A percentile compares a stretch with the other conserved stretches of the same genome.
Conservation (phyloP, 192 early-diverging fungal species). For the Coemansia erecta region DNA sequence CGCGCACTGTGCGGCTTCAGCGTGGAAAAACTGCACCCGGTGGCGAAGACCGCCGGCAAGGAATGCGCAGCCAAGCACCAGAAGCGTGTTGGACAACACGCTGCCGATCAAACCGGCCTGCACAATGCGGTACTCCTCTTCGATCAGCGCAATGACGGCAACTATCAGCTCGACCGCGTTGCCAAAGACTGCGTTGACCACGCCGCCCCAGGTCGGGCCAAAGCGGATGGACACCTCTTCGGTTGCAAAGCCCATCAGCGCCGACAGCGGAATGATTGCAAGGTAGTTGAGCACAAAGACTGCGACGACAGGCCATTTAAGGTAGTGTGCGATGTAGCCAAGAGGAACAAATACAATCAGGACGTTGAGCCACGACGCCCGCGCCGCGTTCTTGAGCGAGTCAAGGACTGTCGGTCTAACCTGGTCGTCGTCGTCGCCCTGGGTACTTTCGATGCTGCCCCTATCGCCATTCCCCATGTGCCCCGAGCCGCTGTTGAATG, state of each 20-base stretch:
- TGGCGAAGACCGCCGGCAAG: slow-evolving; percentile 74
- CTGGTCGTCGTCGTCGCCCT: background rate
- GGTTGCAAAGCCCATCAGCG: slow-evolving; percentile 83
- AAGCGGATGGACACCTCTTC: slow-evolving; percentile 75
- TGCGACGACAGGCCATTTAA: slow-evolving; percentile 64
- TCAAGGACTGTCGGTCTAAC: slow-evolving; percentile 10
- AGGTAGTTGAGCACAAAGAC: slow-evolving; percentile 84
- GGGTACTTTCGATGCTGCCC: slow-evolving; percentile 1
- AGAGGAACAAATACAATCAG: slow-evolving; percentile 77
- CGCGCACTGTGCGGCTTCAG: slow-evolving; percentile 70
- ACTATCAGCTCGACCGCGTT: slow-evolving; percentile 65
- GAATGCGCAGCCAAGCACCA: slow-evolving; percentile 87
- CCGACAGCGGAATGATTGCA: slow-evolving; percentile 85
- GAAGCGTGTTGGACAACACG: slow-evolving; percentile 87
- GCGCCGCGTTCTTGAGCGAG: slow-evolving; percentile 32
- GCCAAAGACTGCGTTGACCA: slow-evolving; percentile 71
- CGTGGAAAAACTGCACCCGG: slow-evolving; percentile 64
- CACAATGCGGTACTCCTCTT: slow-evolving; percentile 63
- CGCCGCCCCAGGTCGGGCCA: slow-evolving; percentile 64
- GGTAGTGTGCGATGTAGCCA: slow-evolving; percentile 63
- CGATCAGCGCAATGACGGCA: slow-evolving; percentile 58
- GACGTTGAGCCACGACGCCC: slow-evolving; percentile 65
- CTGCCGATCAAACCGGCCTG: slow-evolving; percentile 84
- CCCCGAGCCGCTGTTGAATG: background rate
- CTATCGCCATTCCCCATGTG: background rate